Evolutionary conservation across 2,329 filamentous ascomycete species (phyloP).

Genomic region (Fonsecaea pugnacius): DNA sequence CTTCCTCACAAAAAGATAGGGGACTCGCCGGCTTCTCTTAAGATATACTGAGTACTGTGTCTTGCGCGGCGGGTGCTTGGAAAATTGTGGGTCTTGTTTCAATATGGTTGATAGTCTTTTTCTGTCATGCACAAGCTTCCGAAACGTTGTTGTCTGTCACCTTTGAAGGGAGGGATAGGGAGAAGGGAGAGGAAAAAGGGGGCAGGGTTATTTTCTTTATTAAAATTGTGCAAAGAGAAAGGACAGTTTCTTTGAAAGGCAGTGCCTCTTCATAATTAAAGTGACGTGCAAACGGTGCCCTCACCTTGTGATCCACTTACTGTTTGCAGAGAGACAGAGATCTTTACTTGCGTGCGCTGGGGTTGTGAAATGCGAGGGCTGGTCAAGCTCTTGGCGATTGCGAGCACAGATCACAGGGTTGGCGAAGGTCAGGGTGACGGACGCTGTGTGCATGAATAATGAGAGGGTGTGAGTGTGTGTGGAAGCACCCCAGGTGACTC

Average conservation of each 20-base stretch:
- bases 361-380: background rate
- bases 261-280: background rate
- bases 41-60: background rate
- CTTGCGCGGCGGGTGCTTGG: background rate
- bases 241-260: background rate
- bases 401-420: background rate
- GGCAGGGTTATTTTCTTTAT: background rate
- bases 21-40: too few relatives aligned
- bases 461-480: too few relatives aligned
- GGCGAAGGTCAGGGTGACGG: background rate
- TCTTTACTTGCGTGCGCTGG: background rate
- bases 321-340: background rate
- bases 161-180: background rate
- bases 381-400: background rate
- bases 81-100: background rate
- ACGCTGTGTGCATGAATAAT: background rate
- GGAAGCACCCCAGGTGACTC: background rate
- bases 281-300: conserved; percentile 9
- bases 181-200: background rate
- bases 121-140: background rate
- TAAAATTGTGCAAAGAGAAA: background rate
- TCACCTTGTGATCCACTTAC: background rate
- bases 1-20: too few relatives aligned
- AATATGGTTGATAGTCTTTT: conserved; percentile 8
- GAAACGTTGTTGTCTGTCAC: background rate